Evolutionary conservation across 176 grass and related monocot species (phyloP), one percentile per base, ranked within the genome.

Genomic region (Panicum miliaceum): DNA sequence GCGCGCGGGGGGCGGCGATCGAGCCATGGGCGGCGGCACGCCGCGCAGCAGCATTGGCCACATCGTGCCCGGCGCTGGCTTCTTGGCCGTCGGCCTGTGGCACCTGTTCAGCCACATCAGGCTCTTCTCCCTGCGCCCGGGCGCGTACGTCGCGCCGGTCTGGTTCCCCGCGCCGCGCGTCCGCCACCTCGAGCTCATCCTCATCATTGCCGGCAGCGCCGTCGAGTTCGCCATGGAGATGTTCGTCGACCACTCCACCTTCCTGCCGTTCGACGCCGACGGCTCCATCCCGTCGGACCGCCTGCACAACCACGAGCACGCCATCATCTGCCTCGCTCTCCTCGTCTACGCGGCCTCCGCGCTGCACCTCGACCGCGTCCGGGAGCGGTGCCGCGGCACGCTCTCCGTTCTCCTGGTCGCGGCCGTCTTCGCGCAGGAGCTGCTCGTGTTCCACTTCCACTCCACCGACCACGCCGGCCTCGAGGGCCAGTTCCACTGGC

Each of bases 401-500:
- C 16, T 91, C 48, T 40, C 70, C 37, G 76, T 77, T 22, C 80
- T 94, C 50, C 89, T 94, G 26, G 71, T 78, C n/a, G 88, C 87
- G 0, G 79, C 18, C 5, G 84, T 86, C 8, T 92, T 94, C 82
- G 84, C 77, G 76, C 92, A 94, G 78, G 81, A 94, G 90, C 82
- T 87, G 4, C 84, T 90, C 53, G 64, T 85, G 0, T 94, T 94
- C 88, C 90, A 94, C 85, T 86, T 94, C 73, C 92, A 94, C 89
- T 94, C 92, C 61, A 88, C 92, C 14, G 68, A 92, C 81, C 92
- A 90, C 84, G 75, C 71, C 53, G 90, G 92, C 54, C 4, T 94
- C 26, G 92, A 94, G 90, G 92, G 90, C 7, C 92, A 92, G 29
- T 92, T 88, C 90, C 92, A 94, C 85, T 92, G 90, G 92, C 85